Evolutionary conservation across 1,139 yeast species (phyloP).

Genomic region (Maudiozyma humilis): DNA sequence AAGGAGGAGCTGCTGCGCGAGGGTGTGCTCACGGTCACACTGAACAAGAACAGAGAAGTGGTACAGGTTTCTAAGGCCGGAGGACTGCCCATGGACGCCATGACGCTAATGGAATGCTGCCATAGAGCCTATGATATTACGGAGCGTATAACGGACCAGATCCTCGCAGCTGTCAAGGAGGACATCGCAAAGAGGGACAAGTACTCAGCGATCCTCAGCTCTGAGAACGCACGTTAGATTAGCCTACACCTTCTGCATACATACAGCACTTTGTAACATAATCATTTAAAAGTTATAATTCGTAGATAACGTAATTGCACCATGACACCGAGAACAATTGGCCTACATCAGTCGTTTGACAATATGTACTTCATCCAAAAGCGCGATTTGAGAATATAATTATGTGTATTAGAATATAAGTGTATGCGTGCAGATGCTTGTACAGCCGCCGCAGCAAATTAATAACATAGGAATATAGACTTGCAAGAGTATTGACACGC

Average conservation of each 20-base stretch:
- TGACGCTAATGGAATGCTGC: constrained; percentile 59
- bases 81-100: constrained; percentile 77
- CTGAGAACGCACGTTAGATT: constrained; percentile 29
- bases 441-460: not conserved
- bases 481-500: no score
- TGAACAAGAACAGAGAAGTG: constrained; percentile 82
- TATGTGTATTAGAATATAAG: not conserved
- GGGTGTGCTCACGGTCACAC: constrained; percentile 74
- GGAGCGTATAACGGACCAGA: constrained; percentile 53
- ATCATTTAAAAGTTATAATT: no score
- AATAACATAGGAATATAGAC: no score
- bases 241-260: no score
- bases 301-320: not conserved
- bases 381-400: constrained; percentile 16
- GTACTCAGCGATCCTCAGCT: constrained; percentile 25
- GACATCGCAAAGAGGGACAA: constrained; percentile 41
- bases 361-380: no score
- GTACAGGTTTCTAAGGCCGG: constrained; percentile 89
- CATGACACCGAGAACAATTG: not conserved
- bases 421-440: not conserved
- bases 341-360: no score
- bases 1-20: constrained; percentile 72
- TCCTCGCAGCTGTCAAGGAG: constrained; percentile 46
- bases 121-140: constrained; percentile 59
- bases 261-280: no score